Evolutionary conservation across 805 yeast genomes (phyloP), one percentile per base, ranked within the genome.

Genomic region (Candida corydali): DNA sequence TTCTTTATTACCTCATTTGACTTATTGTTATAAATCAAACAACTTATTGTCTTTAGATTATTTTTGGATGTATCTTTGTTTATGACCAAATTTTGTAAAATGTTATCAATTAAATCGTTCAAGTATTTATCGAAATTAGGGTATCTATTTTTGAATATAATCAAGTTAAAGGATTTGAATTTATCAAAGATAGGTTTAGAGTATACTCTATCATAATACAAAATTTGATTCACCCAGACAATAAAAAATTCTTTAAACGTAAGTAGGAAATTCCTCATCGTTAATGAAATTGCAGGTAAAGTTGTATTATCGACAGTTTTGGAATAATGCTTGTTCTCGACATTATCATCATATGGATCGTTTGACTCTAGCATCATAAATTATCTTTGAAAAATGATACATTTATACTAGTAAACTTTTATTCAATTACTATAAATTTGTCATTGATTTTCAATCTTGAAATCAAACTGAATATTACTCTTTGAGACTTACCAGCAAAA

Each of bases 131-230:
- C 50, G n/a, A 78, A 61, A 8, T 59, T 61, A 0, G 78, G 78
- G 29, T 72, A 75, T 28, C 78, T 54, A 40, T 63, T 59, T 37
- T 63, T 64, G 41, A 60, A 55, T 3, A 68, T 63, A 1, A 71
- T 57, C n/a, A 62, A 40, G 31, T 69, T 70, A 45, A 73, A 73
- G 20, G 69, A 61, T 17, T 66, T 63, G 3, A 59, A 57, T 9
- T 52, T 50, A 16, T 57, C 61, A 49, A 74, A 84, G 0, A 80
- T 63, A 34, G 63, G 69, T 1, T 39, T 47, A 0, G 81, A 81
- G 46, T 83, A 83, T 0, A 83, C 55, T 1, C 57, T 51, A 32
- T 78, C 67, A 34, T 70, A 57, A 51, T 73, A 80, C 33, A 81
- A 54, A 1, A 81, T 62, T 28, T 76, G 76, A 41, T 80, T 81